Base-by-base conservation (phyloP, 352 stramenopile genomes). In the Globisporangium paddicum region DNA sequence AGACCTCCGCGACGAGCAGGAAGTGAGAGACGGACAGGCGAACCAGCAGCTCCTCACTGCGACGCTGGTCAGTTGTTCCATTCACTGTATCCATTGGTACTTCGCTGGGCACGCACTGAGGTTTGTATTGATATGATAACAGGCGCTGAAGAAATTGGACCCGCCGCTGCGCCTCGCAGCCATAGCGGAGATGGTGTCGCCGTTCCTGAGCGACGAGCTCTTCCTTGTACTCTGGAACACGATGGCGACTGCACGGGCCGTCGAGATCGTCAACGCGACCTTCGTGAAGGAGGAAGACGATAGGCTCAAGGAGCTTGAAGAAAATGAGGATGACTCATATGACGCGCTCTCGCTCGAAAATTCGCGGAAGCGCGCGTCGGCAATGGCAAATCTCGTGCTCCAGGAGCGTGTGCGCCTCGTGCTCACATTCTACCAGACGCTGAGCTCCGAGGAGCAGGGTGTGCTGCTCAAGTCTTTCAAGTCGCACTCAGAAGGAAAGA, bases 381-480 rank as follows among this genome's bases (percentile, higher is more conserved):
- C 59, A 1, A 61, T 87, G 11, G 75, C 75, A 2, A 76, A 67
- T 13, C 68, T 75, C 4, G 74, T 88, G 18, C 66, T 90, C 0
- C 76, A 87, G 42, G 79, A 88, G 51, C 77, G 80, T n/a, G 77
- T 87, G 13, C 73, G 68, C 0, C 66, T 90, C 2, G 56, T 90
- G 42, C 55, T 81, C 48, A 61, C 69, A 3, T 66, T 82, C 7
- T 86, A 69, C 69, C 70, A 82, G 40, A 71, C 62, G 16, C 51
- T 90, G 26, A 90, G 80, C 42, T 30, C 26, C 0, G 80, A 90
- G 48, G 80, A 90, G 54, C 69, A 76, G 26, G 54, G 48, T 0
- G 47, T 85, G 44, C 55, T 83, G 5, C 63, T 75, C 46, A 69
- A 71, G 23, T 58, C 64, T 0, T 52, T 87, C 14, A 59, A 71